phyloP scores from a whole-genome alignment of 345 rosid genomes.

The Gossypium arboreum region DNA sequence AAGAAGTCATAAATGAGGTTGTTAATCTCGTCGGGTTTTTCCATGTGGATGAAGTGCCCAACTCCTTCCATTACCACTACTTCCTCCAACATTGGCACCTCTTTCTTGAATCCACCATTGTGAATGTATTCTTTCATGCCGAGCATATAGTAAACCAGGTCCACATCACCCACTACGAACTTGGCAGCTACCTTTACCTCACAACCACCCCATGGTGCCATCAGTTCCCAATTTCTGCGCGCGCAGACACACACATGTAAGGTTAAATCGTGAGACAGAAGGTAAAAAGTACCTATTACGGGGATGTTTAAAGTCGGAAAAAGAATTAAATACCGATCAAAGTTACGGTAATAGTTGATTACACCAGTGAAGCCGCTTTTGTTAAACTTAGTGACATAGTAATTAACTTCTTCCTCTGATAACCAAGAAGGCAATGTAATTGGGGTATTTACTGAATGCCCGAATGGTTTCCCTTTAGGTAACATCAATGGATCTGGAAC shows the following conservation, averaged over 20 bases:
- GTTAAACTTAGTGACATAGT: slow-evolving; percentile 53
- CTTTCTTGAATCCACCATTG: background rate
- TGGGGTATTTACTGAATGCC: slow-evolving; percentile 36
- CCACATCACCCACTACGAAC: background rate
- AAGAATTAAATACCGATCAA: background rate
- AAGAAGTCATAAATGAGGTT: background rate
- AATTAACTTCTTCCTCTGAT: slow-evolving; percentile 52
- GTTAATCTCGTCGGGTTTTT: background rate
- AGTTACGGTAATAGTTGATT: slow-evolving; percentile 48
- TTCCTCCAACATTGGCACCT: background rate
- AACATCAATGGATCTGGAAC: background rate
- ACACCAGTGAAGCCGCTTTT: slow-evolving; percentile 53
- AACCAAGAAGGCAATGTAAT: slow-evolving; percentile 49
- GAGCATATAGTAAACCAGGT: background rate
- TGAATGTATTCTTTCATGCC: background rate
- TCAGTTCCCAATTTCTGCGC: slow-evolving; percentile 21
- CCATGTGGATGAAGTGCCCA: background rate
- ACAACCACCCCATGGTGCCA: background rate
- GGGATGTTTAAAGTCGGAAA: background rate
- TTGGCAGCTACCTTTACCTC: background rate
- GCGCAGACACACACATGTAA: slow-evolving; percentile 20
- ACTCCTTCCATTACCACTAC: background rate
- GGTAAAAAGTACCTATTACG: background rate
- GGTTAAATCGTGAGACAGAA: background rate
- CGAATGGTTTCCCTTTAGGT: slow-evolving; percentile 3